phyloP scores from a whole-genome alignment of 805 yeast genomes.

The Kluyveromyces dobzhanskii region DNA sequence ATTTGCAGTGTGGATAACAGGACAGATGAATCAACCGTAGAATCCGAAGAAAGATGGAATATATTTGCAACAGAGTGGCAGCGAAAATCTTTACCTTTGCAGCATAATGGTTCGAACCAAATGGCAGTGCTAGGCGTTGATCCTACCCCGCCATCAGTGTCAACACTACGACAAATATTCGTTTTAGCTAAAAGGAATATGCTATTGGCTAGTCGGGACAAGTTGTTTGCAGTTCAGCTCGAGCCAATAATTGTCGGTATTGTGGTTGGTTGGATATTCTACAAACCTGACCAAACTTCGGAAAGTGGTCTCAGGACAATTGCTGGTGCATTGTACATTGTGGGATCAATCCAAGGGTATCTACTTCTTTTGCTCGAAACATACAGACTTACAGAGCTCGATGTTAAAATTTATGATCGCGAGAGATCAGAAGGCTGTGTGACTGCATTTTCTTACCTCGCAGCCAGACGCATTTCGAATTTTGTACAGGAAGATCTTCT shows the following conservation, averaged over 20 bases:
- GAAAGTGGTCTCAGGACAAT: constrained; percentile 57
- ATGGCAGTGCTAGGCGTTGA: constrained; percentile 19
- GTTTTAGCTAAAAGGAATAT: constrained; percentile 40
- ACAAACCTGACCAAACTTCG: constrained; percentile 36
- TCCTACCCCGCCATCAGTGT: constrained; percentile 29
- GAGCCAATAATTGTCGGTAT: constrained; percentile 49
- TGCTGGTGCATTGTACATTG: constrained; percentile 44
- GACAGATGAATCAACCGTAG: constrained; percentile 28
- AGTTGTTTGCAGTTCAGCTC: constrained; percentile 34
- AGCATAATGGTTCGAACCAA: constrained; percentile 3
- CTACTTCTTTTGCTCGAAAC: constrained; percentile 49
- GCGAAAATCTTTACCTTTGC: constrained; percentile 1
- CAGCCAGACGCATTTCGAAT: constrained; percentile 59
- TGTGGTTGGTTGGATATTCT: constrained; percentile 72
- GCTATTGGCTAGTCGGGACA: constrained; percentile 43
- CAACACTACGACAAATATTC: constrained; percentile 34
- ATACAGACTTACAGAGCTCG: constrained; percentile 46
- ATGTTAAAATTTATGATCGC: constrained; percentile 49
- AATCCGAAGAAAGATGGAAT: constrained; percentile 29
- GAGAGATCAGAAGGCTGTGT: constrained; percentile 67
- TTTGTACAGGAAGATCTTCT: constrained; percentile 61
- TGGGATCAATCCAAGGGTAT: constrained; percentile 47
- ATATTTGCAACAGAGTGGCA: constrained; percentile 35
- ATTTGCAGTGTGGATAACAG: constrained; percentile 49
- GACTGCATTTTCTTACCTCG: constrained; percentile 55